These are phyloP conservation scores for Tephrocybe sp. DNA, from an alignment of 768 basidiomycete genomes.

Conservation along the genomic window DNA sequence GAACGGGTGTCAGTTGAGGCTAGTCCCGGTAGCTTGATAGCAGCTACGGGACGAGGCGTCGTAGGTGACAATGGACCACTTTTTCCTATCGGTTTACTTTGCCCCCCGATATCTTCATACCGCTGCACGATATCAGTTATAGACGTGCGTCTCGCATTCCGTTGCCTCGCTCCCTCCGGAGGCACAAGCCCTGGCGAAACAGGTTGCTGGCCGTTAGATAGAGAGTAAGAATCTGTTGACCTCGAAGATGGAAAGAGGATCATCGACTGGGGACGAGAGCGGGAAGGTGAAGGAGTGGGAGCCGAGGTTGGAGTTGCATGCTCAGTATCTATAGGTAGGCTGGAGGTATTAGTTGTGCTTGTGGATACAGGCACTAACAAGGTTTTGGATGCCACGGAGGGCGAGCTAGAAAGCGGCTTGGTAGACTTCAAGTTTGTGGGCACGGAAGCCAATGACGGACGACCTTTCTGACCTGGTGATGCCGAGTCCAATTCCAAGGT, in stretches of 20 bases:
- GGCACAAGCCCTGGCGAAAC: constrained; percentile 38
- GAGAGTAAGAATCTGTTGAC: constrained; percentile 35
- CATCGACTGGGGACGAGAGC: constrained; percentile 80
- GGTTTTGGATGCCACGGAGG: constrained; percentile 4
- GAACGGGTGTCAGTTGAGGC: constrained; percentile 13
- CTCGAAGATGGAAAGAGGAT: constrained; percentile 59
- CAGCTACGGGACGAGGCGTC: constrained; percentile 17
- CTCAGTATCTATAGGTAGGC: not conserved
- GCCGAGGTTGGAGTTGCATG: constrained; percentile 2
- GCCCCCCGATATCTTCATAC: constrained; percentile 66
- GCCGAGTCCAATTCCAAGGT: not conserved
- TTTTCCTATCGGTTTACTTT: constrained; percentile 24
- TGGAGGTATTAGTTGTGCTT: not conserved
- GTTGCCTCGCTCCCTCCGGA: constrained; percentile 42
- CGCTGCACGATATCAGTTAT: constrained; percentile 86
- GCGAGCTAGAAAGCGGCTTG: constrained; percentile 1
- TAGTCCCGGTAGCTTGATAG: constrained; percentile 7
- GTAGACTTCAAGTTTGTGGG: not conserved
- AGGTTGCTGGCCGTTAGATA: constrained; percentile 16
- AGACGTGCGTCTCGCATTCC: constrained; percentile 59
- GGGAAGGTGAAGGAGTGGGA: constrained; percentile 31
- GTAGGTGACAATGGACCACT: constrained; percentile 29
- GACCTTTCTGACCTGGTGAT: constrained; percentile 6
- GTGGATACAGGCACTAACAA: constrained; percentile 9
- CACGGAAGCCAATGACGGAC: not conserved